Conservation (phyloP, 805 yeast genomes). For the Henningerozyma blattae region DNA sequence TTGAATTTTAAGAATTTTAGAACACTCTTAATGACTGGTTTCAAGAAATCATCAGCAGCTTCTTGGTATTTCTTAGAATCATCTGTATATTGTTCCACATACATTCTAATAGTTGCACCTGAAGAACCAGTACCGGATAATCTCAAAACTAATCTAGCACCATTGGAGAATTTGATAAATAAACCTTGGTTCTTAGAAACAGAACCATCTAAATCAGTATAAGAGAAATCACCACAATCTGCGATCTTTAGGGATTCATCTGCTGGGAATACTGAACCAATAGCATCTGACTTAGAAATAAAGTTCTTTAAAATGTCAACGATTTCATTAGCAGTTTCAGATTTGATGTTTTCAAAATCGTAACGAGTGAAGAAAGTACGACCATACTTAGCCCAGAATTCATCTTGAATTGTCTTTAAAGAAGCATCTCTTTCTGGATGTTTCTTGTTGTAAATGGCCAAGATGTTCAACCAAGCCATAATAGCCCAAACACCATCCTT, state of each 20-base stretch:
- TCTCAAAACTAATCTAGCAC: constrained; percentile 79
- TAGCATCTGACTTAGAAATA: constrained; percentile 28
- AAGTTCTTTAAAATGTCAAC: constrained; percentile 38
- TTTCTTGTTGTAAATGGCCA: constrained; percentile 66
- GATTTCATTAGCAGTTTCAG: constrained; percentile 63
- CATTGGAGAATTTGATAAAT: constrained; percentile 68
- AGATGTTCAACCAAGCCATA: constrained; percentile 90
- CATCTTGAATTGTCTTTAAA: constrained; percentile 67
- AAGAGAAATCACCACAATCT: constrained; percentile 82
- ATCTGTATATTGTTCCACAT: constrained; percentile 70
- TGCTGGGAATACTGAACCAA: constrained; percentile 41
- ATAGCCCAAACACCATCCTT: constrained; percentile 98
- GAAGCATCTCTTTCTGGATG: constrained; percentile 51
- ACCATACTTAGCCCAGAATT: constrained; percentile 89
- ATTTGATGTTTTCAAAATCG: constrained; percentile 77
- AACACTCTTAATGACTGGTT: constrained; percentile 48
- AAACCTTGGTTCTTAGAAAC: constrained; percentile 84
- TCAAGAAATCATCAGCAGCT: constrained; percentile 59
- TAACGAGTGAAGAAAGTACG: constrained; percentile 96
- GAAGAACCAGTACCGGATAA: constrained; percentile 96
- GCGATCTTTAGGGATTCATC: constrained; percentile 38
- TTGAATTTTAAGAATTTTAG: constrained; percentile 59
- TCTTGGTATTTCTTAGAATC: constrained; percentile 39
- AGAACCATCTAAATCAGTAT: constrained; percentile 91
- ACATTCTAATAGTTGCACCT: constrained; percentile 92